phyloP scores from a whole-genome alignment of 148 eudicot genomes.

The Chenopodium suecicum region DNA sequence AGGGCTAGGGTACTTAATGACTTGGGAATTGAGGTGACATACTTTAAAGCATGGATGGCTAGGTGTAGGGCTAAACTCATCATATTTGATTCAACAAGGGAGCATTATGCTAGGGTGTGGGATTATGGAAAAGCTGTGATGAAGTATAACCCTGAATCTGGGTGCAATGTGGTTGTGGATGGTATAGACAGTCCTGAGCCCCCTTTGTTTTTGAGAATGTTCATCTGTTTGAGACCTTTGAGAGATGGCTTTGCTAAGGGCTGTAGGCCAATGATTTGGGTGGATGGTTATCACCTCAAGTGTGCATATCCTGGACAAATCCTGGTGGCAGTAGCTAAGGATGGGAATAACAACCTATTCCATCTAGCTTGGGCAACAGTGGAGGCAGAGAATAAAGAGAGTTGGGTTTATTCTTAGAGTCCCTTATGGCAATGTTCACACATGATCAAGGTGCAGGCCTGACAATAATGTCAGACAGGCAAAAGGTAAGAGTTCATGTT shows the following conservation, averaged over 20 bases:
- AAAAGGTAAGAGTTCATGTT: no score
- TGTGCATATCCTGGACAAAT: not conserved
- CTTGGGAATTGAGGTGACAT: not conserved
- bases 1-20: not conserved
- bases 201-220: not conserved
- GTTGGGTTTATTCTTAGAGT: not conserved
- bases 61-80: not conserved
- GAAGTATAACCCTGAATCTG: not conserved
- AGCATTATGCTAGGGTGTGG: constrained; percentile 1
- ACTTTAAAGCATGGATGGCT: not conserved
- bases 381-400: not conserved
- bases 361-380: not conserved
- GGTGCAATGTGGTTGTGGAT: not conserved
- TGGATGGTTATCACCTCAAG: not conserved
- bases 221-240: not conserved
- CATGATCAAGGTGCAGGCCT: no score
- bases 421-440: no score
- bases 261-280: not conserved
- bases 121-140: not conserved
- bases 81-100: not conserved
- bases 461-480: no score
- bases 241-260: not conserved
- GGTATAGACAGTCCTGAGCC: not conserved
- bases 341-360: not conserved
- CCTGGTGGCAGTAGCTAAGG: not conserved